Conservation (phyloP, 129 eudicot genomes). For the Ambrosia trifida region DNA sequence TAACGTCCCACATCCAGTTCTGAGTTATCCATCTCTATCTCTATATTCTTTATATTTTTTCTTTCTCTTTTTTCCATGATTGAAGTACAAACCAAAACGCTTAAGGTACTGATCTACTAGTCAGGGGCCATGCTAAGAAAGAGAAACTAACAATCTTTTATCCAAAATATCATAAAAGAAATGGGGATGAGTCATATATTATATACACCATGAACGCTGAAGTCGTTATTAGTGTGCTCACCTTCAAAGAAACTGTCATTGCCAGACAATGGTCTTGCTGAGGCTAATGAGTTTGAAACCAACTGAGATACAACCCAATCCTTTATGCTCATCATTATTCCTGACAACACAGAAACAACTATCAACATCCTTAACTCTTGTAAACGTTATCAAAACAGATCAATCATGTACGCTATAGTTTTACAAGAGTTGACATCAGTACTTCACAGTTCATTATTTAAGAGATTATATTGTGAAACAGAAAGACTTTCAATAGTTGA, state of each 20-base stretch:
- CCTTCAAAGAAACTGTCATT: conserved; percentile 57
- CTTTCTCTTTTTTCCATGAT: too few species aligned
- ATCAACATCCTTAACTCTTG: conserved; percentile 16
- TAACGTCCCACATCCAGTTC: too few species aligned
- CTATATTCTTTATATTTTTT: too few species aligned
- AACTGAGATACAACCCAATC: conserved; percentile 95
- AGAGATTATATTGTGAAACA: not conserved
- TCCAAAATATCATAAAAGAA: not conserved
- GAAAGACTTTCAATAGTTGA: not conserved
- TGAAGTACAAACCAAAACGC: not conserved
- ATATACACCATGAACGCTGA: conserved; percentile 50
- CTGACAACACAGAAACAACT: conserved; percentile 38
- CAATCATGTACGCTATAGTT: not conserved
- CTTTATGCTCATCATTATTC: conserved; percentile 76
- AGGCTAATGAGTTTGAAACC: conserved; percentile 65
- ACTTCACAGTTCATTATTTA: not conserved
- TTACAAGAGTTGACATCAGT: not conserved
- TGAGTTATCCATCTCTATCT: too few species aligned
- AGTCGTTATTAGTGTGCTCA: conserved; percentile 48
- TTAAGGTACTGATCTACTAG: too few species aligned
- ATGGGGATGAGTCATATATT: not conserved
- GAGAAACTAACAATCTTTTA: too few species aligned
- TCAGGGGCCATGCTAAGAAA: too few species aligned
- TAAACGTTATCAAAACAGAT: conserved; percentile 1
- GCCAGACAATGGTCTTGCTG: conserved; percentile 69